These are phyloP conservation scores for Fusarium sarcochroum DNA, from an alignment of 2,329 filamentous ascomycete species.

Conservation along the genomic window DNA sequence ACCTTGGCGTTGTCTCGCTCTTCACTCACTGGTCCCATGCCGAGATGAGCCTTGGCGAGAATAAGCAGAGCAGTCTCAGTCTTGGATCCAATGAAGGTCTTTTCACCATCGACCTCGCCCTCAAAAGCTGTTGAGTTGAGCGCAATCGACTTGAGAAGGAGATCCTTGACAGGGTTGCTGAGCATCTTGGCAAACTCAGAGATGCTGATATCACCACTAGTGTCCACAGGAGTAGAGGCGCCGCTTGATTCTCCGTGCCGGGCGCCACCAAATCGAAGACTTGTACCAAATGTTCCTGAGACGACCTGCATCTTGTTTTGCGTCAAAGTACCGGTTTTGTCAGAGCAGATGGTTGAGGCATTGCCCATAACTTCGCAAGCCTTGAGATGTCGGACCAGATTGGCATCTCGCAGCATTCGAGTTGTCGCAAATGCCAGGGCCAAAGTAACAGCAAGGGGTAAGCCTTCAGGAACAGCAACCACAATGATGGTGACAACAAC, in stretches of 20 bases:
- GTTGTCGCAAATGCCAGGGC: slow-evolving; percentile 83
- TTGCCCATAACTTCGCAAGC: slow-evolving; percentile 88
- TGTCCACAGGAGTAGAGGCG: slow-evolving; percentile 46
- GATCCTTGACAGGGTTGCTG: slow-evolving; percentile 61
- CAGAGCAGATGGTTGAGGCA: slow-evolving; percentile 78
- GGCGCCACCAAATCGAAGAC: slow-evolving; percentile 66
- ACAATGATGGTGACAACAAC: slow-evolving; percentile 85
- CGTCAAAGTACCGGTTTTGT: slow-evolving; percentile 77
- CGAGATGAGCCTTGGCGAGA: slow-evolving; percentile 76
- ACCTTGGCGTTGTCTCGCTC: slow-evolving; percentile 72
- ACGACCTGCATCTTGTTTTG: slow-evolving; percentile 80
- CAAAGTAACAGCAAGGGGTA: slow-evolving; percentile 83
- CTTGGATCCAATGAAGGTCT: slow-evolving; percentile 81
- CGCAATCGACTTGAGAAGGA: slow-evolving; percentile 72
- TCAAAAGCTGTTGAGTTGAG: slow-evolving; percentile 83
- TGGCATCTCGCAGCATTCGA: slow-evolving; percentile 83
- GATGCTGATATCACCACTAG: slow-evolving; percentile 57
- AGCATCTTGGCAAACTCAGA: slow-evolving; percentile 65
- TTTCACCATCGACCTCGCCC: slow-evolving; percentile 76
- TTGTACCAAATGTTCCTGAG: slow-evolving; percentile 70
- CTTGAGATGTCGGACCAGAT: slow-evolving; percentile 81
- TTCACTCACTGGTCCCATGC: slow-evolving; percentile 74
- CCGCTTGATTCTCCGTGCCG: slow-evolving; percentile 46
- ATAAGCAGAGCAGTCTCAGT: slow-evolving; percentile 82
- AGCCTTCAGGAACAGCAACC: slow-evolving; percentile 82